Conservation (phyloP, 2,329 filamentous ascomycete species). For the Calonectria pseudoreteaudii region DNA sequence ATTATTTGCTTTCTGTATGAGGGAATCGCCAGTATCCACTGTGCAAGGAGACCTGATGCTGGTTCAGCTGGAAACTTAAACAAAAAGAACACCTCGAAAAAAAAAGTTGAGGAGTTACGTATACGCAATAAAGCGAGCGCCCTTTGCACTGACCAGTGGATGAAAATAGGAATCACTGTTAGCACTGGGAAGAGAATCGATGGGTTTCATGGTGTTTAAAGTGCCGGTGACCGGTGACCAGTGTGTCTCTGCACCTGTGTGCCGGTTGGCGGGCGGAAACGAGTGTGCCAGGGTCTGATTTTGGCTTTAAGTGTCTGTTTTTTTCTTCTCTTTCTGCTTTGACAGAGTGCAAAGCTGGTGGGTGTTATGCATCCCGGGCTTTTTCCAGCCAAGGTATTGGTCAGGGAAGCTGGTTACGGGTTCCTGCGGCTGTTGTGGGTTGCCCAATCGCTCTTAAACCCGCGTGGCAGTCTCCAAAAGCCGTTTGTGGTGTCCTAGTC, state of each 20-base stretch:
- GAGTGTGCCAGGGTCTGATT: not conserved
- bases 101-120: not conserved
- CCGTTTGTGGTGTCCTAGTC: constrained; percentile 12
- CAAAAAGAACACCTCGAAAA: not conserved
- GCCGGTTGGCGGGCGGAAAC: not conserved
- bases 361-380: not conserved
- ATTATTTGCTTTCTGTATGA: not conserved
- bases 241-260: not conserved
- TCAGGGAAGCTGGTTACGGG: not conserved
- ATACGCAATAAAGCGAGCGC: not conserved
- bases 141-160: not conserved
- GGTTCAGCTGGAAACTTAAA: not conserved
- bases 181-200: not conserved
- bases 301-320: not conserved
- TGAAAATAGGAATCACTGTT: not conserved
- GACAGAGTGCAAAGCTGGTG: not conserved
- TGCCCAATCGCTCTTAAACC: not conserved
- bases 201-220: not conserved
- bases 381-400: not conserved
- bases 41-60: not conserved
- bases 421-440: not conserved
- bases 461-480: not conserved
- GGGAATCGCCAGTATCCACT: not conserved
- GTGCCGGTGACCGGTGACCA: not conserved
- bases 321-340: too few relatives aligned